These are phyloP conservation scores for Colletotrichum falcatum DNA, from an alignment of 2,329 filamentous ascomycete species.

Conservation along the genomic window DNA sequence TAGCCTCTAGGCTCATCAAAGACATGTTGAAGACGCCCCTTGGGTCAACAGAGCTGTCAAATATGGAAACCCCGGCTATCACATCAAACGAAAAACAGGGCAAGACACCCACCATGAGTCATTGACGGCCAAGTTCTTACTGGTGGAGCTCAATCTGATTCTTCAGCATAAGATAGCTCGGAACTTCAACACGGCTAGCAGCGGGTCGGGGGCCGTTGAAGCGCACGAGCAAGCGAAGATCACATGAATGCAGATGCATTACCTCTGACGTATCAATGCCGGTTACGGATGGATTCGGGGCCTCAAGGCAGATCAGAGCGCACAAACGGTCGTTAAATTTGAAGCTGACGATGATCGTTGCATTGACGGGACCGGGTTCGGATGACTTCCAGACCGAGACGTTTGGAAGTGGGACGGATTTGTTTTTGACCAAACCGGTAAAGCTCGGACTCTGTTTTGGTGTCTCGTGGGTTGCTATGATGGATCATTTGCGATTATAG, in stretches of 20 bases:
- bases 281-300: slow-evolving; percentile 64
- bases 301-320: slow-evolving; percentile 60
- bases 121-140: slow-evolving; percentile 44
- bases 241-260: slow-evolving; percentile 47
- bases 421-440: slow-evolving; percentile 67
- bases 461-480: neutral
- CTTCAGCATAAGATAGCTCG: too few relatives aligned
- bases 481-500: too few relatives aligned
- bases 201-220: slow-evolving; percentile 50
- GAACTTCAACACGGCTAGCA: slow-evolving; percentile 46
- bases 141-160: slow-evolving; percentile 57
- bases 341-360: slow-evolving; percentile 59
- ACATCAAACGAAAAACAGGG: too few relatives aligned
- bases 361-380: slow-evolving; percentile 64
- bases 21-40: neutral
- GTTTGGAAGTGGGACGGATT: slow-evolving; percentile 62
- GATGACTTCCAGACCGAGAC: slow-evolving; percentile 63
- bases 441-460: slow-evolving; percentile 48
- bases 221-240: slow-evolving; percentile 44
- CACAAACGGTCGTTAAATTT: slow-evolving; percentile 54
- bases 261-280: slow-evolving; percentile 68
- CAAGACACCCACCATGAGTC: neutral
- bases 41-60: neutral
- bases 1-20: neutral
- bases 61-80: neutral